Evolutionary conservation across 176 grass and related monocot species (phyloP).

Genomic region (Lolium perenne): DNA sequence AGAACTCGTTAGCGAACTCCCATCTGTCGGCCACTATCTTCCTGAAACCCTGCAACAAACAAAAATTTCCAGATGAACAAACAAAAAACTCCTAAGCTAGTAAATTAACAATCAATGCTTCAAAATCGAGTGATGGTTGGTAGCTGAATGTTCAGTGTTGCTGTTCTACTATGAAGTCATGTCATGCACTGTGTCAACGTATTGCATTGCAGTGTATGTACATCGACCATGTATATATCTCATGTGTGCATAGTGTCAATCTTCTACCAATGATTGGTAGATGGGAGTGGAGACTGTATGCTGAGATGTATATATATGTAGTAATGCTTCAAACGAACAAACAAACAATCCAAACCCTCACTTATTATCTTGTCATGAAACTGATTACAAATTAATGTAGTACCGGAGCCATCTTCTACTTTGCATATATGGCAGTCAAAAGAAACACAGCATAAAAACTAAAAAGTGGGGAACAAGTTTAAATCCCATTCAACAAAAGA

Average conservation of each 20-base stretch:
- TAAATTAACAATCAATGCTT: neutral
- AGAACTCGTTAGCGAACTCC: constrained; percentile 98
- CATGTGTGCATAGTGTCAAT: constrained; percentile 30
- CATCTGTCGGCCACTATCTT: constrained; percentile 94
- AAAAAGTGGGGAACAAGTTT: neutral
- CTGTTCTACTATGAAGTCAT: neutral
- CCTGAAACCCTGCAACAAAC: constrained; percentile 83
- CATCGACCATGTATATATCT: constrained; percentile 19
- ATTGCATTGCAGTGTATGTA: constrained; percentile 23
- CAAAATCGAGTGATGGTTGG: neutral
- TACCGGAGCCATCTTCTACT: neutral
- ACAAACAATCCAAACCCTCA: neutral
- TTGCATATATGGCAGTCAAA: neutral
- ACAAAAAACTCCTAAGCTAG: neutral
- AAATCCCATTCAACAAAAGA: constrained; percentile 18
- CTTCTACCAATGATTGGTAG: constrained; percentile 46
- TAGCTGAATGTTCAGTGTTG: constrained; percentile 1
- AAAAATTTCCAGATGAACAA: neutral
- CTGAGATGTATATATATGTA: neutral
- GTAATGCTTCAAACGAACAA: constrained; percentile 25
- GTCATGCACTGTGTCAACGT: constrained; percentile 24
- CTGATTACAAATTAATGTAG: neutral
- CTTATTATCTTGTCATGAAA: neutral
- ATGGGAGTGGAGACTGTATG: neutral
- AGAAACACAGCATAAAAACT: neutral